phyloP scores from a whole-genome alignment of 2,329 filamentous ascomycete species.

The Scopulariopsis brevicaulis region DNA sequence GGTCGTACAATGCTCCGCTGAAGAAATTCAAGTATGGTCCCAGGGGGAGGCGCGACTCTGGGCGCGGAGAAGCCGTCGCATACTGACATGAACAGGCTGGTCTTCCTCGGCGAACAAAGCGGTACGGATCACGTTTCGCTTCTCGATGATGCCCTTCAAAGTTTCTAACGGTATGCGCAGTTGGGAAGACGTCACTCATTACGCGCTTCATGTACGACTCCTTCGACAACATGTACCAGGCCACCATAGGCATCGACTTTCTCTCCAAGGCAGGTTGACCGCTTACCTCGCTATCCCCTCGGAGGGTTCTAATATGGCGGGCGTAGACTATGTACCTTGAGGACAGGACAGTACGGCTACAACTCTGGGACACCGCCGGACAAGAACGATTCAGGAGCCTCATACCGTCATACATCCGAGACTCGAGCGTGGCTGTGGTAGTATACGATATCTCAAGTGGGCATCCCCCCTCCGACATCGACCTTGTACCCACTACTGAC shows the following conservation, averaged over 20 bases:
- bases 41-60: neutral
- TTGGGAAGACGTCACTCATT: constrained; percentile 97
- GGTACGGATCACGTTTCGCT: constrained; percentile 45
- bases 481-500: constrained; percentile 8
- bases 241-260: constrained; percentile 98
- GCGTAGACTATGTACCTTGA: constrained; percentile 97
- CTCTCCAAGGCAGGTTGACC: constrained; percentile 68
- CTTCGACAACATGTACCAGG: constrained; percentile 99
- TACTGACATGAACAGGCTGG: constrained; percentile 48
- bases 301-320: neutral
- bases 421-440: constrained; percentile 94
- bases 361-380: constrained; percentile 96
- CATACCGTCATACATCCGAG: constrained; percentile 97
- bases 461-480: constrained; percentile 9
- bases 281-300: neutral
- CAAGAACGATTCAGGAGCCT: constrained; percentile 95
- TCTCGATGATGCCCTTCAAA: neutral
- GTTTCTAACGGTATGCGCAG: constrained; percentile 31
- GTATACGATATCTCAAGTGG: constrained; percentile 95
- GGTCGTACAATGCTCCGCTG: constrained; percentile 95
- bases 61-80: neutral
- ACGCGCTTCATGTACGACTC: constrained; percentile 99
- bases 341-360: constrained; percentile 91
- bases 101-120: constrained; percentile 97
- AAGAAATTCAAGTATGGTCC: constrained; percentile 94